These are phyloP conservation scores for Arthrobotrys conoides DNA, from an alignment of 2,329 filamentous ascomycete genomes.

Conservation along the genomic window DNA sequence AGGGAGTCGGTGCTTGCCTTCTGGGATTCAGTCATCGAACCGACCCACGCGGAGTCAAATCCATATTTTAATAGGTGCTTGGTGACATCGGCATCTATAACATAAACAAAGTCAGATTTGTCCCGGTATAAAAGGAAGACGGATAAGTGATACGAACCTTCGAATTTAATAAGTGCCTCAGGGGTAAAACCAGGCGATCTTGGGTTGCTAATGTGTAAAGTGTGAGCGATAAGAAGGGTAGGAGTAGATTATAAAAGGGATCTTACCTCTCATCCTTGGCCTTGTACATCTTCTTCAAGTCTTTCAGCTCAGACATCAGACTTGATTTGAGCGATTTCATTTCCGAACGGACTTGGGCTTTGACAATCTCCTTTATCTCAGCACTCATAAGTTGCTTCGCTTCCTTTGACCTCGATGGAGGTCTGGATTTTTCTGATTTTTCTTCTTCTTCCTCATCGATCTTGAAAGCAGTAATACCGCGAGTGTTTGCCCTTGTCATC, in stretches of 20 bases:
- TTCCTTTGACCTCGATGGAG: conserved; percentile 21
- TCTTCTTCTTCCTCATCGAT: conserved; percentile 51
- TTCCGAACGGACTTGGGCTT: conserved; percentile 59
- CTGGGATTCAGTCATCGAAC: conserved; percentile 58
- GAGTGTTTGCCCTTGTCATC: conserved; percentile 53
- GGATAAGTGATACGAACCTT: conserved; percentile 36
- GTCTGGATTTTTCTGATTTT: background rate
- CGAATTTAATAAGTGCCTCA: conserved; percentile 48
- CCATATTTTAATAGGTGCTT: conserved; percentile 59
- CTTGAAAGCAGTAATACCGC: conserved; percentile 42
- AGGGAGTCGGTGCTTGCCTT: conserved; percentile 35
- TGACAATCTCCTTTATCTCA: conserved; percentile 59
- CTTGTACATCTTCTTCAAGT: conserved; percentile 59
- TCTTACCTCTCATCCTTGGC: conserved; percentile 56
- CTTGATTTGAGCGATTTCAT: conserved; percentile 58
- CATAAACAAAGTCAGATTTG: background rate
- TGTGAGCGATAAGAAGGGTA: conserved; percentile 9
- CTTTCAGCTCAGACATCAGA: conserved; percentile 51
- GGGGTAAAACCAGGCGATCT: conserved; percentile 59
- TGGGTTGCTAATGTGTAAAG: conserved; percentile 40
- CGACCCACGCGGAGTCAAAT: conserved; percentile 55
- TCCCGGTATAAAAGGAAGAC: background rate
- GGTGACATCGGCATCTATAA: conserved; percentile 49
- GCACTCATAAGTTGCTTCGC: conserved; percentile 41
- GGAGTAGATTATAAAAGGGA: background rate